Conservation (phyloP, 306 rosid genomes). For the Purshia tridentata region DNA sequence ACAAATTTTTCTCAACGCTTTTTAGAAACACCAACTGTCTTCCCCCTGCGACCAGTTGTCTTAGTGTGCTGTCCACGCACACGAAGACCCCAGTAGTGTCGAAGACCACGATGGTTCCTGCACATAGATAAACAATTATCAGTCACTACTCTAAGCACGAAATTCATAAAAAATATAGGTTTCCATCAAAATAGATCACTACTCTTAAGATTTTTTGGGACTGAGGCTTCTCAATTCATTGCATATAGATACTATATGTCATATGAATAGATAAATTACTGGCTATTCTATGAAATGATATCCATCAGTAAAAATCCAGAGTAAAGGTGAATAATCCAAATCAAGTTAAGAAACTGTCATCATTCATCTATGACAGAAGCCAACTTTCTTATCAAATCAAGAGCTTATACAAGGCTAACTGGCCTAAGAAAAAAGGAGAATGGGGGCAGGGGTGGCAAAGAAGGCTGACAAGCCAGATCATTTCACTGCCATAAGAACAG, state of each 20-base stretch:
- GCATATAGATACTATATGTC: background rate
- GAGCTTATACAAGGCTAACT: background rate
- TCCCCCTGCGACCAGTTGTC: slow-evolving; percentile 97
- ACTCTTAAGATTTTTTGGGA: no score
- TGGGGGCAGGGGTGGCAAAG: background rate
- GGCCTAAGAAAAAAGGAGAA: background rate
- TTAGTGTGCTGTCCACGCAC: slow-evolving; percentile 99
- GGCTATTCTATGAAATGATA: background rate
- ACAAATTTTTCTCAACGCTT: slow-evolving; percentile 56
- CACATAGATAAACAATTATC: slow-evolving; percentile 15
- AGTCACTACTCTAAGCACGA: background rate
- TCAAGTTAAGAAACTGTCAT: no score
- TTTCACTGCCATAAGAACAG: background rate
- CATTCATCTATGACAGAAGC: no score
- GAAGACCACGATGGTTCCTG: slow-evolving; percentile 98
- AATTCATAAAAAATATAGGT: background rate
- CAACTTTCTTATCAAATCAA: background rate
- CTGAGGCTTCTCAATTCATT: no score
- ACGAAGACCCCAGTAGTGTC: slow-evolving; percentile 99
- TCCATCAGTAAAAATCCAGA: background rate
- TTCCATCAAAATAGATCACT: background rate
- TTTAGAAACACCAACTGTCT: slow-evolving; percentile 99
- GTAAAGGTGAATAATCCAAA: no score
- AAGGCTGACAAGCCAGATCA: no score
- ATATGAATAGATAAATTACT: background rate